Evolutionary conservation across 1,284 basidiomycete genomes (phyloP).

Genomic region (Cryptococcus neoformans): DNA sequence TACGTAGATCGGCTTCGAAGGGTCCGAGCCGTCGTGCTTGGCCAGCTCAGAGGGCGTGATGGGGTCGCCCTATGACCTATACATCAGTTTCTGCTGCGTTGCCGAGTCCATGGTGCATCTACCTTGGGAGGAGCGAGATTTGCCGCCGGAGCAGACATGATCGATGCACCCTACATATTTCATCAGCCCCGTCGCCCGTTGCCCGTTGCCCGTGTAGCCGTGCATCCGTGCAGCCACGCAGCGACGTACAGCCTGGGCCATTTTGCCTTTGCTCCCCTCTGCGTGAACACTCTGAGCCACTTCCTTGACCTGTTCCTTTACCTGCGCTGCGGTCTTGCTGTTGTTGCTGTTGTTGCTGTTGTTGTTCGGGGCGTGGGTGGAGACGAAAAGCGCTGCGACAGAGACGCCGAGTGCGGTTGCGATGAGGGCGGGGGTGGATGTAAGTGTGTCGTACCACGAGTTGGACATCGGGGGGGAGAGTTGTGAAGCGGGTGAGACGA

Average conservation of each 20-base stretch:
- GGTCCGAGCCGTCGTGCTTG: constrained; percentile 42
- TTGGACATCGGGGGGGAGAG: constrained; percentile 8
- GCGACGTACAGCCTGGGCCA: constrained; percentile 25
- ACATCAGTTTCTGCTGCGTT: neutral
- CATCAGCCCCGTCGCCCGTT: neutral
- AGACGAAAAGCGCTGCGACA: constrained; percentile 20
- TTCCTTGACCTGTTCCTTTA: constrained; percentile 20
- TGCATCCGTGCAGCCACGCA: neutral
- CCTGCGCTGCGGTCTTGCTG: constrained; percentile 3
- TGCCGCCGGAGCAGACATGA: constrained; percentile 48
- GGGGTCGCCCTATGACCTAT: constrained; percentile 27
- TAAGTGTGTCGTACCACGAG: constrained; percentile 37
- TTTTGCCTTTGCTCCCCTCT: constrained; percentile 19
- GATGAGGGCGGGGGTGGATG: constrained; percentile 32
- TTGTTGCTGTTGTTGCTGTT: neutral
- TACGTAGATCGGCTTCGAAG: constrained; percentile 47
- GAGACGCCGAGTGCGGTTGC: constrained; percentile 32
- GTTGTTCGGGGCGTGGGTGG: neutral
- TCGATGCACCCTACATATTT: constrained; percentile 26
- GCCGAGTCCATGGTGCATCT: constrained; percentile 2
- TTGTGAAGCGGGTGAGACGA: too few relatives aligned
- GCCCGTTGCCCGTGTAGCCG: too few relatives aligned
- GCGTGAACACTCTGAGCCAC: constrained; percentile 13
- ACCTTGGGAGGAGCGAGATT: constrained; percentile 46
- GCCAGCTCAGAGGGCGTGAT: constrained; percentile 40